Evolutionary conservation across 805 yeast species (phyloP).

Genomic region (Teunomyces lycoperdinae): DNA sequence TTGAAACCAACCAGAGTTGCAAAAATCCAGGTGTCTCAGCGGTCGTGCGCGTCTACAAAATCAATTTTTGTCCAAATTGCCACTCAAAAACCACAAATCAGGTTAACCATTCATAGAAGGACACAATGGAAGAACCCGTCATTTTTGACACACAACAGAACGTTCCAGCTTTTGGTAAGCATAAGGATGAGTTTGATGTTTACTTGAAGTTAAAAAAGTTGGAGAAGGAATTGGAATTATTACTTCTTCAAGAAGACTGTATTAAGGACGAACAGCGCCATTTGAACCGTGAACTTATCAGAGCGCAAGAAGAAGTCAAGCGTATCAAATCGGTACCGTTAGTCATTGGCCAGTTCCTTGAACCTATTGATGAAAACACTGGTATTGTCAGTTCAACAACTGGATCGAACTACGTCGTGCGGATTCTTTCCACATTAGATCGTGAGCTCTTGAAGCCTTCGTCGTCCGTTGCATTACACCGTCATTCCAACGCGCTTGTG

Average conservation of each 20-base stretch:
- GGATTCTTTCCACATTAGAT: slow-evolving; percentile 91
- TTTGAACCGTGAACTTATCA: slow-evolving; percentile 85
- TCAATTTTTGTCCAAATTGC: slow-evolving; percentile 5
- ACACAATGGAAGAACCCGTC: slow-evolving; percentile 15
- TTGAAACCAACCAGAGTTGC: background rate
- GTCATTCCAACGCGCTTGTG: slow-evolving; percentile 96
- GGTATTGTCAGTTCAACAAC: slow-evolving; percentile 98
- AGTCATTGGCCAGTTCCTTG: slow-evolving; percentile 96
- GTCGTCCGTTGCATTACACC: slow-evolving; percentile 94
- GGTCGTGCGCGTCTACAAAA: slow-evolving; percentile 2
- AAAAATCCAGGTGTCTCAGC: background rate
- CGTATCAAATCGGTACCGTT: slow-evolving; percentile 96
- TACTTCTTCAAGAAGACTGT: slow-evolving; percentile 88
- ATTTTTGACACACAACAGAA: slow-evolving; percentile 10
- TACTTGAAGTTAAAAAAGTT: slow-evolving; percentile 82
- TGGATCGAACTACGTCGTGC: slow-evolving; percentile 94
- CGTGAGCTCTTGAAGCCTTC: slow-evolving; percentile 92
- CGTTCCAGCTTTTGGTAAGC: slow-evolving; percentile 4
- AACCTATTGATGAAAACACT: slow-evolving; percentile 93
- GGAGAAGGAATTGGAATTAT: slow-evolving; percentile 84
- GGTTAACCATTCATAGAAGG: background rate
- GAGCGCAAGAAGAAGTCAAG: slow-evolving; percentile 98
- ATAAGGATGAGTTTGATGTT: slow-evolving; percentile 55
- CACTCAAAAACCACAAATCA: slow-evolving; percentile 6
- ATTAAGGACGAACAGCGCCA: slow-evolving; percentile 98